A percentile compares a stretch with the other conserved stretches of the same genome.
phyloP scores from a whole-genome alignment of 139 green algal genomes.

The Dunaliella sp. region DNA sequence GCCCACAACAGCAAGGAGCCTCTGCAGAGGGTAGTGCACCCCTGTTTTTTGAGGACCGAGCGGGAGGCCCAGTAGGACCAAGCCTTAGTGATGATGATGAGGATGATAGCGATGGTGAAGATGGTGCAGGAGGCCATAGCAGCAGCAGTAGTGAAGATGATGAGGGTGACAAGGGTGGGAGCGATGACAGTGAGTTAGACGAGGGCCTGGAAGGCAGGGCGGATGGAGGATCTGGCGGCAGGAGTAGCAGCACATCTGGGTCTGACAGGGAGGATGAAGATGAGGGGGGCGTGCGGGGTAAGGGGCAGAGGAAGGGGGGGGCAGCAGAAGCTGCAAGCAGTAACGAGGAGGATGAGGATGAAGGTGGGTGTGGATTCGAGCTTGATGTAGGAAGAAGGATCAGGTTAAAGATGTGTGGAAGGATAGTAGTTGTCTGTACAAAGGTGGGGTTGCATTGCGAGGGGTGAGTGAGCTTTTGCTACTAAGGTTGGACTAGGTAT shows the following conservation, averaged over 20 bases:
- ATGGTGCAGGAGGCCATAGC: not conserved
- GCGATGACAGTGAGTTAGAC: not conserved
- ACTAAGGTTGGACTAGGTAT: not conserved
- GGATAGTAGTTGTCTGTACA: too few species aligned
- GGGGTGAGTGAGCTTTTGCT: not conserved
- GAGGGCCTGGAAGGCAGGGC: not conserved
- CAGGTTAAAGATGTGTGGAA: too few species aligned
- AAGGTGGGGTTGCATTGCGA: too few species aligned
- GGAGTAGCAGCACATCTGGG: not conserved
- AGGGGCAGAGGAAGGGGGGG: not conserved
- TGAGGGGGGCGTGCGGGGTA: not conserved
- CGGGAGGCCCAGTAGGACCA: not conserved
- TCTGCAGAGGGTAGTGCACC: not conserved
- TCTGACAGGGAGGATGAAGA: not conserved
- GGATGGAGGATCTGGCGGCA: not conserved
- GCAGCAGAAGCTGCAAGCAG: not conserved
- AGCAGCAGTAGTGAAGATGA: not conserved
- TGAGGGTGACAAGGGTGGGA: not conserved
- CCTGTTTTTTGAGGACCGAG: constrained; percentile 29
- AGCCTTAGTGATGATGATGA: not conserved
- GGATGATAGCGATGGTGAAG: not conserved
- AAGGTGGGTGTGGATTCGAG: not conserved
- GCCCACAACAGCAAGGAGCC: not conserved
- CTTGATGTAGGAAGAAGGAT: too few species aligned
- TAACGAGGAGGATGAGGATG: constrained; percentile 7